A percentile compares a stretch with the other conserved stretches of the same genome.
Conservation (phyloP, 495 filamentous ascomycete species). For the Parmelia sp. region DNA sequence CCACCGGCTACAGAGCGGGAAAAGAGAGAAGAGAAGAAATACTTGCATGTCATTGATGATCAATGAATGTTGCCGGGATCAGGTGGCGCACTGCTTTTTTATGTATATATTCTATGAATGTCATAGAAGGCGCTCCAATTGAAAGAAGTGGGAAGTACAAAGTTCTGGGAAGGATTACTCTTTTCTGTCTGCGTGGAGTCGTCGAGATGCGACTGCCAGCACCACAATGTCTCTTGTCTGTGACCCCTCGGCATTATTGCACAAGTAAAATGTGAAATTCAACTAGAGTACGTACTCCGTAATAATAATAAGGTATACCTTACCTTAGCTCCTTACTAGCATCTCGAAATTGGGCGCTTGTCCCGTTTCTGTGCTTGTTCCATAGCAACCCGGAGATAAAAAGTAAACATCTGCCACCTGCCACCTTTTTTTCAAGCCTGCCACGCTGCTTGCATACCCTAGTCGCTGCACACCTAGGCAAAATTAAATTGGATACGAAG, state of each 20-base stretch:
- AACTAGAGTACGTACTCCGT: too few relatives aligned
- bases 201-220: too few relatives aligned
- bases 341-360: neutral
- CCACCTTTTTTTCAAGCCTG: constrained; percentile 1
- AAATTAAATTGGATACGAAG: neutral
- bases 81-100: neutral
- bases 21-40: constrained; percentile 91
- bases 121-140: neutral
- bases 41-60: constrained; percentile 87
- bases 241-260: too few relatives aligned
- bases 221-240: too few relatives aligned
- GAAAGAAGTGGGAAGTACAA: neutral
- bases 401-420: constrained; percentile 14
- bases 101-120: neutral
- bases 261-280: too few relatives aligned
- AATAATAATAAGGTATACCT: too few relatives aligned
- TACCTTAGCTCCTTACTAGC: too few relatives aligned
- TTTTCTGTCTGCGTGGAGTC: too few relatives aligned
- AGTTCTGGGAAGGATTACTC: too few relatives aligned
- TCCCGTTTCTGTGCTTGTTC: neutral
- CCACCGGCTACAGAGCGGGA: constrained; percentile 92
- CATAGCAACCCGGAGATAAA: constrained; percentile 21
- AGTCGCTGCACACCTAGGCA: constrained; percentile 12
- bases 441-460: constrained; percentile 17
- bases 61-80: constrained; percentile 40